Conservation (phyloP, 1,139 yeast genomes). For the Scheffersomyces insectosa region DNA sequence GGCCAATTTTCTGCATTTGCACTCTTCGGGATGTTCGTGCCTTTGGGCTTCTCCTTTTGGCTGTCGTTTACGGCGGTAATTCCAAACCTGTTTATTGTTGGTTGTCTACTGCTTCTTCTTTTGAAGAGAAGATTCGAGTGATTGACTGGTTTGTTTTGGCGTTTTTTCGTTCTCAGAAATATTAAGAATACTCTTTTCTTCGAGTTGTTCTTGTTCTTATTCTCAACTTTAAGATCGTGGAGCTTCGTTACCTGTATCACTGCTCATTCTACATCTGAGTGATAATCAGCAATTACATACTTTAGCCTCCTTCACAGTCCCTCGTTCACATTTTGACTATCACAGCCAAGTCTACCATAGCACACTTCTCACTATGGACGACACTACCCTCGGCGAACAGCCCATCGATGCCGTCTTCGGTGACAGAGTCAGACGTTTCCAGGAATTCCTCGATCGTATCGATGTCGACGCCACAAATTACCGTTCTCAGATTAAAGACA, state of each 20-base stretch:
- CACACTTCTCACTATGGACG: constrained; percentile 17
- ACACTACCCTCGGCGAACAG: constrained; percentile 25
- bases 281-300: neutral
- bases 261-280: neutral
- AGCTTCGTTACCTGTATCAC: neutral
- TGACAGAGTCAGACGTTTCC: constrained; percentile 86
- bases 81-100: neutral
- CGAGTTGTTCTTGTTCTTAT: neutral
- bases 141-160: neutral
- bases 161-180: no score
- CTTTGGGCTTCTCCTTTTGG: neutral
- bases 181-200: no score
- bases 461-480: constrained; percentile 57
- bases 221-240: neutral
- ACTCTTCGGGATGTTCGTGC: neutral
- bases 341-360: neutral
- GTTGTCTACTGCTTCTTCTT: neutral
- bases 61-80: neutral
- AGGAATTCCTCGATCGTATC: constrained; percentile 73
- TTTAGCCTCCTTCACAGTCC: neutral
- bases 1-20: constrained; percentile 3
- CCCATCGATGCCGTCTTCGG: constrained; percentile 56
- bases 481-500: constrained; percentile 66
- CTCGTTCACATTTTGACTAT: no score
- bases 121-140: neutral